Evolutionary conservation across 2,329 filamentous ascomycete species (phyloP), one percentile per base, ranked within the genome.

Genomic region (Colletotrichum orchidophilum): DNA sequence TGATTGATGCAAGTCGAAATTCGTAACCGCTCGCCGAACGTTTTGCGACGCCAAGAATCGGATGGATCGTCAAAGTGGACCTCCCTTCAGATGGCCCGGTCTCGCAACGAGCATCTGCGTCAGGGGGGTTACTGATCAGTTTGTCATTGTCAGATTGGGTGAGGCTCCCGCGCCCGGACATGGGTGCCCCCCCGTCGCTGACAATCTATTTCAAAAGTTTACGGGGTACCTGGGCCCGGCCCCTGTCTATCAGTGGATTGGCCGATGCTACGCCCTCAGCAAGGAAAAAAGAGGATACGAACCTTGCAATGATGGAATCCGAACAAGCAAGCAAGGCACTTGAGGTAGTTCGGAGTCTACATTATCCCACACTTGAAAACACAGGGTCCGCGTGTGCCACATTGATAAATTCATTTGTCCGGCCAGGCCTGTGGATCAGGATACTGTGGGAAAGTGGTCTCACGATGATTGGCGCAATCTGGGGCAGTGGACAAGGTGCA

Each of bases 1-100:
- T 18, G 18, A 15, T 46, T 21, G 39, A 15, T 46, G 39, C 27
- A 24, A 29, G n/a, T 49, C 39, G 39, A 46, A 55, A 67, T 57
- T 67, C 57, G 11, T 55, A 46, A 18, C 31, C 50, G 63, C 63
- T 50, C 21, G 49, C 66, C 63, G 42, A 53, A 61, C 67, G 13
- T 31, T 66, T 59, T 60, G 50, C 49, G 29, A 66, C 39, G 49
- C 58, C 63, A 63, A 62, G 52, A 63, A 50, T 46, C 58, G 42
- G 58, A 71, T 26, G 53, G 29, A 67, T 58, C 64, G 68, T 68
- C 64, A 59, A 67, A 63, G 64, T 63, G 64, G 64, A 46, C 64
- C 52, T 18, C 13, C 31, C 11, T 29, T 54, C 24, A 46, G 31
- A 59, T 39, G 63, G 42, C 33, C 50, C 52, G 12, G 33, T 58